phyloP scores from a whole-genome alignment of 768 basidiomycete species.

The Pisolithus sp. region DNA sequence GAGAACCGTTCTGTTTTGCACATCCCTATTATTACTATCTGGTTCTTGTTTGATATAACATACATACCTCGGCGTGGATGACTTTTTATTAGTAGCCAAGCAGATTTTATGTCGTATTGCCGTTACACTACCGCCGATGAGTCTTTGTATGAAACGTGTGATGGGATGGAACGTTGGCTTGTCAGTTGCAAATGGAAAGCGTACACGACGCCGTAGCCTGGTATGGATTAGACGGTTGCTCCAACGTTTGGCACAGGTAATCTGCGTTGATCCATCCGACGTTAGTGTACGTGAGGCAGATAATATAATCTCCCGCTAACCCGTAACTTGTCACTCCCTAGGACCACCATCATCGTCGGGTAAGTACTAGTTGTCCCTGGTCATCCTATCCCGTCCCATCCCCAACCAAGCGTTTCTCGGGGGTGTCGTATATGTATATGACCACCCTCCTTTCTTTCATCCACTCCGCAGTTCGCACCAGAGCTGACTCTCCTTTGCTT shows the following conservation, averaged over 20 bases:
- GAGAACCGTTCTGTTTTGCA: constrained; percentile 6
- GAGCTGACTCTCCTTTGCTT: constrained; percentile 10
- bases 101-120: constrained; percentile 22
- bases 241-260: neutral
- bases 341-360: constrained; percentile 8
- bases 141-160: constrained; percentile 7
- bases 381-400: constrained; percentile 1
- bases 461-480: constrained; percentile 10
- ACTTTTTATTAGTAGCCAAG: constrained; percentile 1
- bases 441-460: constrained; percentile 3
- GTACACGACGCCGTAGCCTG: neutral
- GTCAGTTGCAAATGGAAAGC: neutral
- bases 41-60: neutral
- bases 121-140: constrained; percentile 9
- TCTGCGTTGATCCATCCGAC: neutral
- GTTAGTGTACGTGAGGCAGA: neutral
- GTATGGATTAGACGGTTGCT: neutral
- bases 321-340: neutral
- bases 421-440: neutral
- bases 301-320: neutral
- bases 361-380: constrained; percentile 11
- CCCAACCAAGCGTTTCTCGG: neutral
- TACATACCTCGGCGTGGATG: constrained; percentile 1
- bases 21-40: constrained; percentile 8
- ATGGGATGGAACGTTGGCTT: constrained; percentile 22